Percentiles rank a stretch among this genome's conserved stretches.
Evolutionary conservation across 2,329 filamentous ascomycete species (phyloP).

Genomic region (Ceratocystis huliohia): DNA sequence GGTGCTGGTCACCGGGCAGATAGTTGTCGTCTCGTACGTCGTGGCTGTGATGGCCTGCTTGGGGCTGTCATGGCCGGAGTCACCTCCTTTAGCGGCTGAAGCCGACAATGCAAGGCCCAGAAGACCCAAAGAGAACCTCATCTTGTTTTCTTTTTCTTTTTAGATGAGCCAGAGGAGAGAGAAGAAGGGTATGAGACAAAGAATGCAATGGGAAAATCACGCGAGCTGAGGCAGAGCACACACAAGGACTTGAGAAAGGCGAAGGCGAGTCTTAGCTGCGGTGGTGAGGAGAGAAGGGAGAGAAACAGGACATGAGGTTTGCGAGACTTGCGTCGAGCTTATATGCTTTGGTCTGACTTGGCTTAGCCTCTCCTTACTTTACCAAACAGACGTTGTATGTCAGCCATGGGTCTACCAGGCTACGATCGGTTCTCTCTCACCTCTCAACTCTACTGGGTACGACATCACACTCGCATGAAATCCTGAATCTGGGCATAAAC

Average conservation of each 20-base stretch:
- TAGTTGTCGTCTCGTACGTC: slow-evolving; percentile 12
- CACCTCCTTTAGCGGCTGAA: slow-evolving; percentile 3
- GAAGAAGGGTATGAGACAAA: background rate
- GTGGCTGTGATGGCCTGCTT: background rate
- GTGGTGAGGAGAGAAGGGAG: slow-evolving; percentile 3
- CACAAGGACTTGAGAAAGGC: background rate
- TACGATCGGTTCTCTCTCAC: too few relatives aligned
- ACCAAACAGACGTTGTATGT: background rate
- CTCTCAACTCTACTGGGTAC: background rate
- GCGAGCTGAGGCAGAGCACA: slow-evolving; percentile 3
- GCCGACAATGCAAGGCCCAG: slow-evolving; percentile 9
- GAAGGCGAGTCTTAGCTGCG: slow-evolving; percentile 6
- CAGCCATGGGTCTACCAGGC: background rate
- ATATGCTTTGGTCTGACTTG: background rate
- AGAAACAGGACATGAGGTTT: background rate
- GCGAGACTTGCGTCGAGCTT: background rate
- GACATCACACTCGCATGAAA: background rate
- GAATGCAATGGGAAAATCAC: background rate
- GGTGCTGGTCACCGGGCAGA: slow-evolving; percentile 24
- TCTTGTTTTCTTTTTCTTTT: background rate
- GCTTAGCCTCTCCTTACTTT: too few relatives aligned
- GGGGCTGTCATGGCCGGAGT: background rate
- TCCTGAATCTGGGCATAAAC: background rate
- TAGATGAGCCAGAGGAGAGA: background rate
- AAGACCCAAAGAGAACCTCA: slow-evolving; percentile 10